Evolutionary conservation across 2,329 filamentous ascomycete genomes (phyloP).

Genomic region (Monosporascus sp.): DNA sequence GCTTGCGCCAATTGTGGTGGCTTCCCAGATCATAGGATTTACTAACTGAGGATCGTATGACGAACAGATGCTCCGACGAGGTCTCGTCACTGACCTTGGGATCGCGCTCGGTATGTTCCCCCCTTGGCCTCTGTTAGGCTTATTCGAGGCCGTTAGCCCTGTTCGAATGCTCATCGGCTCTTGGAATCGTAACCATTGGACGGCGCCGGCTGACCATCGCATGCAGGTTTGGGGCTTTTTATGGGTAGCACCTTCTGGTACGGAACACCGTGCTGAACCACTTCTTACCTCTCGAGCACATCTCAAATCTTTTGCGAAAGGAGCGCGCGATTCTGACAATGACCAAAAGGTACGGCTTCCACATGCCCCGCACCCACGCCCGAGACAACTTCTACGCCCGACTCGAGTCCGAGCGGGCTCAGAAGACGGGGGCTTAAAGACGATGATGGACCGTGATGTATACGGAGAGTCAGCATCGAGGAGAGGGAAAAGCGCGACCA

Average conservation of each 20-base stretch:
- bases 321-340: conserved; percentile 8
- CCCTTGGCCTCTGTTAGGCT: not conserved
- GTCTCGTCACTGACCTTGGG: conserved; percentile 51
- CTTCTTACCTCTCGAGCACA: not conserved
- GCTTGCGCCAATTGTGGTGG: not conserved
- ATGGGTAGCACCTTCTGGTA: conserved; percentile 57
- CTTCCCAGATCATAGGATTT: not conserved
- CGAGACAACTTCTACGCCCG: conserved; percentile 56
- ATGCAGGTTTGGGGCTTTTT: conserved; percentile 45
- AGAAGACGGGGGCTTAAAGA: conserved; percentile 17
- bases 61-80: conserved; percentile 53
- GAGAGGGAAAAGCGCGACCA: not conserved
- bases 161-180: not conserved
- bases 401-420: conserved; percentile 52
- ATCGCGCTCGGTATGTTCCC: conserved; percentile 50
- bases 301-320: not conserved
- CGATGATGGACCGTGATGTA: not conserved
- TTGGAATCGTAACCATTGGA: not conserved
- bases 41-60: not conserved
- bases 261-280: conserved; percentile 17
- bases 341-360: conserved; percentile 52
- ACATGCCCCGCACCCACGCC: conserved; percentile 53
- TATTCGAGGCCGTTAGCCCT: not conserved
- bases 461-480: not conserved
- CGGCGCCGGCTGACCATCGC: conserved; percentile 27